A percentile compares a stretch with the other conserved stretches of the same genome.
These are phyloP conservation scores for Myxozyma neglecta DNA, from an alignment of 805 yeast species.

Conservation along the genomic window DNA sequence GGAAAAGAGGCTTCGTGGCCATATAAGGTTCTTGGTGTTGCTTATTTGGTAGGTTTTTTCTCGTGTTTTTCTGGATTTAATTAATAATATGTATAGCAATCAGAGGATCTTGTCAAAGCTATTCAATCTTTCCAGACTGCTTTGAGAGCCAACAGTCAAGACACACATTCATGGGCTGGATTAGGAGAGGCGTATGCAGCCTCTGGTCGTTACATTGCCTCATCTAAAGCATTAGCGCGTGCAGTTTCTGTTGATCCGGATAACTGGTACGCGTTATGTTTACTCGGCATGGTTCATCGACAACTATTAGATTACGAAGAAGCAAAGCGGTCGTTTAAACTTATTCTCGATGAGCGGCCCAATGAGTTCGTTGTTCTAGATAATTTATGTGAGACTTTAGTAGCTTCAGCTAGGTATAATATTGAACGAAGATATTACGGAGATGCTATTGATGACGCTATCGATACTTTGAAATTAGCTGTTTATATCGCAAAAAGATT, in stretches of 20 bases:
- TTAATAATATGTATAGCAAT: constrained; percentile 7
- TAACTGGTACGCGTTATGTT: constrained; percentile 63
- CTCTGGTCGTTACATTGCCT: constrained; percentile 85
- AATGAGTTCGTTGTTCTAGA: constrained; percentile 52
- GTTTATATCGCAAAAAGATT: constrained; percentile 40
- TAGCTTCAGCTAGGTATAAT: constrained; percentile 55
- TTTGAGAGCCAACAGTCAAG: constrained; percentile 63
- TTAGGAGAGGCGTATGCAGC: constrained; percentile 92
- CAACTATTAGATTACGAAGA: constrained; percentile 65
- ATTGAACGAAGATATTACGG: constrained; percentile 63
- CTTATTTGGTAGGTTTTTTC: constrained; percentile 56
- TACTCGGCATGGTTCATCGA: constrained; percentile 65
- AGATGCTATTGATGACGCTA: constrained; percentile 55
- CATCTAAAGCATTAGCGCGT: constrained; percentile 73
- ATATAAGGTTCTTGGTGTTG: constrained; percentile 78
- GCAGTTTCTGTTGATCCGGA: constrained; percentile 56
- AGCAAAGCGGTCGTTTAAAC: constrained; percentile 52
- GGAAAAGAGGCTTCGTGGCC: constrained; percentile 62
- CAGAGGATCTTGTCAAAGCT: constrained; percentile 49
- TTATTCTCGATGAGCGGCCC: constrained; percentile 48
- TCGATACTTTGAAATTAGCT: constrained; percentile 49
- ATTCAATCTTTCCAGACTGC: constrained; percentile 88
- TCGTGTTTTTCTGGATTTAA: constrained; percentile 39
- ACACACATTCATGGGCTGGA: constrained; percentile 85
- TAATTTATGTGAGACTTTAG: constrained; percentile 57